Evolutionary conservation across 2,329 filamentous ascomycete species (phyloP).

Genomic region (Colletotrichum musae): DNA sequence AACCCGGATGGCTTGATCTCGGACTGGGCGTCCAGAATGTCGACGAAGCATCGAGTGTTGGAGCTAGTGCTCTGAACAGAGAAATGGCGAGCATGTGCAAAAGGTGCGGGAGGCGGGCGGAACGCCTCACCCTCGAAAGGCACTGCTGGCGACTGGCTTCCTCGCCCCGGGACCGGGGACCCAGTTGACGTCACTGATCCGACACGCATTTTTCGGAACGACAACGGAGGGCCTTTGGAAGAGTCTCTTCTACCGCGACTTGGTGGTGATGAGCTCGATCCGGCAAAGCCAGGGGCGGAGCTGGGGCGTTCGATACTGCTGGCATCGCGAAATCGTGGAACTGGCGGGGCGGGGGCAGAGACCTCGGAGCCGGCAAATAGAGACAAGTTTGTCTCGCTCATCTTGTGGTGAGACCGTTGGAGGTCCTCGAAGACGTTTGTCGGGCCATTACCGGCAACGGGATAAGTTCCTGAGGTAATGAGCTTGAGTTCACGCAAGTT

Average conservation of each 20-base stretch:
- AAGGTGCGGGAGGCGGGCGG: constrained; percentile 43
- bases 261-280: constrained; percentile 11
- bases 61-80: constrained; percentile 52
- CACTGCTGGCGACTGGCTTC: constrained; percentile 6
- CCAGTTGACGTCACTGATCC: constrained; percentile 27
- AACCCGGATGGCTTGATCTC: constrained; percentile 66
- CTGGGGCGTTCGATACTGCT: constrained; percentile 51
- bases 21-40: constrained; percentile 72
- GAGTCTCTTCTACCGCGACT: constrained; percentile 40
- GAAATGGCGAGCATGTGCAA: constrained; percentile 47
- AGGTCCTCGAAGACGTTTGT: constrained; percentile 53
- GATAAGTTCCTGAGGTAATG: constrained; percentile 52
- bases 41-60: constrained; percentile 56
- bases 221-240: constrained; percentile 39
- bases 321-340: constrained; percentile 49
- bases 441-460: constrained; percentile 57
- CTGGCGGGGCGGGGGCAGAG: constrained; percentile 48
- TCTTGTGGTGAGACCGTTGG: constrained; percentile 50
- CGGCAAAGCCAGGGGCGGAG: constrained; percentile 50
- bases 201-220: constrained; percentile 38
- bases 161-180: constrained; percentile 20
- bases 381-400: constrained; percentile 46
- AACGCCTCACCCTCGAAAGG: constrained; percentile 27
- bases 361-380: constrained; percentile 43
- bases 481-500: constrained; percentile 4